These are phyloP conservation scores for Dendrocalamus sinicus DNA, from an alignment of 176 grass and related monocot genomes.

Conservation along the genomic window DNA sequence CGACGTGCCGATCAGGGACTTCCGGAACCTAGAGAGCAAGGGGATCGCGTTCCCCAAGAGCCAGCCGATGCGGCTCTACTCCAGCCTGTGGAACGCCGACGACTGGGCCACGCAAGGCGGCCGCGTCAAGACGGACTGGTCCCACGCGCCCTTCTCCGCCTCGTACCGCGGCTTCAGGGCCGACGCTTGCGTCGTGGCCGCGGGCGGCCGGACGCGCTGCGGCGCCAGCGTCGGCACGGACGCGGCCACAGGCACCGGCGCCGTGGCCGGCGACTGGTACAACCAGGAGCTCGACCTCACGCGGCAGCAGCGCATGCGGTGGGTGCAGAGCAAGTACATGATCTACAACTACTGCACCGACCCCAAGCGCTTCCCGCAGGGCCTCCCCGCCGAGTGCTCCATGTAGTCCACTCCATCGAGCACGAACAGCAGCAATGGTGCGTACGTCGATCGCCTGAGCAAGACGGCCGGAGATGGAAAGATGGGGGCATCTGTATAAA, in stretches of 20 bases:
- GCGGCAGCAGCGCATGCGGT: conserved; percentile 66
- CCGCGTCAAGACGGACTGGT: conserved; percentile 85
- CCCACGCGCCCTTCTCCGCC: conserved; percentile 69
- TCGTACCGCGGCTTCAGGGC: conserved; percentile 70
- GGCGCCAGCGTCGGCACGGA: conserved; percentile 38
- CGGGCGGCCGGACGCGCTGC: conserved; percentile 39
- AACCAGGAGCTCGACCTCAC: conserved; percentile 82
- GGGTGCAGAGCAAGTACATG: conserved; percentile 85
- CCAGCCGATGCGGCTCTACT: conserved; percentile 88
- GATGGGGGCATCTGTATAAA: background rate
- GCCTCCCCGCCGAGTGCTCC: conserved; percentile 74
- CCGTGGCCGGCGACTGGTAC: conserved; percentile 59
- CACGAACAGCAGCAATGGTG: background rate
- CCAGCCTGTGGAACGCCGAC: conserved; percentile 90
- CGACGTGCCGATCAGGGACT: conserved; percentile 78
- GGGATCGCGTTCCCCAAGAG: conserved; percentile 84
- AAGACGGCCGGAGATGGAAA: background rate
- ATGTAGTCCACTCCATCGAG: background rate
- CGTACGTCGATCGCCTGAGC: background rate
- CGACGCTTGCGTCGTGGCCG: conserved; percentile 68
- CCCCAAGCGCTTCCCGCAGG: conserved; percentile 62
- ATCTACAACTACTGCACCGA: conserved; percentile 95
- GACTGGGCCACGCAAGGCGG: conserved; percentile 92
- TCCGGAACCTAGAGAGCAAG: conserved; percentile 67
- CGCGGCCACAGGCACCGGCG: conserved; percentile 21